These are phyloP conservation scores for Paramecium primaurelia DNA, from an alignment of 73 alveolate genomes.

Conservation along the genomic window DNA sequence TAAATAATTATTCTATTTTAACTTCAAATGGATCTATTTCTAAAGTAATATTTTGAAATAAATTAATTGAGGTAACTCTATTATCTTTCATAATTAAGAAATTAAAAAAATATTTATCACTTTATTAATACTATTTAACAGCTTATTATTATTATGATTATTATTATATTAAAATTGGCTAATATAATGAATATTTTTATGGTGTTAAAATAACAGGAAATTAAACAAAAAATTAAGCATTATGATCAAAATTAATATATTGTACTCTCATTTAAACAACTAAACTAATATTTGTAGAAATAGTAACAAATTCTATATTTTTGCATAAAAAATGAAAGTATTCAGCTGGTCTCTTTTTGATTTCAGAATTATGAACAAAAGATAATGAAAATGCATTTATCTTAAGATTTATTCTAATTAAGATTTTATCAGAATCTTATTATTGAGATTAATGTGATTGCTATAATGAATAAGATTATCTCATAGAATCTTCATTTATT, in stretches of 20 bases:
- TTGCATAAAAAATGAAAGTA: neutral
- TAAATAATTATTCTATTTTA: constrained; percentile 21
- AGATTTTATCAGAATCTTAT: neutral
- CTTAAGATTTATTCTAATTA: neutral
- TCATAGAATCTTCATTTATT: neutral
- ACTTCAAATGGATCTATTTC: constrained; percentile 54
- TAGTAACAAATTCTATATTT: constrained; percentile 28
- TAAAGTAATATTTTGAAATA: constrained; percentile 10
- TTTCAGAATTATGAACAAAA: neutral
- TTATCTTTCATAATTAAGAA: neutral
- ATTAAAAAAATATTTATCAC: neutral
- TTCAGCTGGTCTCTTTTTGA: constrained; percentile 32
- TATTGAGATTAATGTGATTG: neutral
- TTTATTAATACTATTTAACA: neutral
- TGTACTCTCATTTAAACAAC: constrained; percentile 13
- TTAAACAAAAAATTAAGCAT: neutral
- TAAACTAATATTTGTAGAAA: neutral
- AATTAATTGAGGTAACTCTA: neutral
- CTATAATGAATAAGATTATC: neutral
- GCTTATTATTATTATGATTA: neutral
- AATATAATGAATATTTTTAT: constrained; percentile 27
- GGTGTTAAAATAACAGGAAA: constrained; percentile 51
- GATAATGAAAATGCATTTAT: neutral
- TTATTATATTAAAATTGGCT: neutral
- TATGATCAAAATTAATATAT: constrained; percentile 40